Percentiles rank a stretch among this genome's conserved stretches.
Evolutionary conservation across 371 early-diverging fungal genomes (phyloP).

Genomic region (Lichtheimia hyalospora): DNA sequence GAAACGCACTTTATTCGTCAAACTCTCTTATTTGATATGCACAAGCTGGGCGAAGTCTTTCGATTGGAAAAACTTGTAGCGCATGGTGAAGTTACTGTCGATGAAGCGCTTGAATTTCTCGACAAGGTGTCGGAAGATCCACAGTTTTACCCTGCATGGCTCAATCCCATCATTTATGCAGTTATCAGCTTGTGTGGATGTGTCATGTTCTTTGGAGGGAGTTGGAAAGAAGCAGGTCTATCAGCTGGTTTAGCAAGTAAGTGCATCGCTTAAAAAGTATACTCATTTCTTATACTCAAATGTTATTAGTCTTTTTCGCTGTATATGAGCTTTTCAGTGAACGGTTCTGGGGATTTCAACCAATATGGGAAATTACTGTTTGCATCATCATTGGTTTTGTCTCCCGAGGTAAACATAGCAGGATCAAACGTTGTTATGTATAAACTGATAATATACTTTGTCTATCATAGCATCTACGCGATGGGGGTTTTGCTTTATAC

Average conservation of each 20-base stretch:
- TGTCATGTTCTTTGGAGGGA: constrained; percentile 46
- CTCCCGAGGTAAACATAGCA: constrained; percentile 39
- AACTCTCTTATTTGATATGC: constrained; percentile 65
- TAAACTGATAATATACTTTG: not conserved
- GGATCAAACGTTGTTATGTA: not conserved
- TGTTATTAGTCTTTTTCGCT: constrained; percentile 36
- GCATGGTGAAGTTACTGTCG: constrained; percentile 53
- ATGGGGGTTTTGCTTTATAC: constrained; percentile 47
- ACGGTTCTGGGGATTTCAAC: constrained; percentile 38
- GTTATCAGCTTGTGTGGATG: constrained; percentile 51
- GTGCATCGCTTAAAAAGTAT: not conserved
- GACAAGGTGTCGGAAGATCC: constrained; percentile 43
- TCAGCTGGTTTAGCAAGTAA: constrained; percentile 49
- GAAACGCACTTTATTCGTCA: constrained; percentile 74
- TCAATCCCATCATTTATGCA: constrained; percentile 52
- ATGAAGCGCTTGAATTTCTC: constrained; percentile 54
- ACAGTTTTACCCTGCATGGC: constrained; percentile 49
- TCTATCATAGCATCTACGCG: constrained; percentile 10
- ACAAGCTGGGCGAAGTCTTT: constrained; percentile 60
- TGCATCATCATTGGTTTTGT: constrained; percentile 70
- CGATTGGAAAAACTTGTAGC: constrained; percentile 52
- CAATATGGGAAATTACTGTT: constrained; percentile 70
- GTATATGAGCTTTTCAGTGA: constrained; percentile 42
- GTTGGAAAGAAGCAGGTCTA: constrained; percentile 42
- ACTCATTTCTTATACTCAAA: too few species aligned